Evolutionary conservation across 2,329 filamentous ascomycete species (phyloP).

Genomic region (Neonectria ditissima): DNA sequence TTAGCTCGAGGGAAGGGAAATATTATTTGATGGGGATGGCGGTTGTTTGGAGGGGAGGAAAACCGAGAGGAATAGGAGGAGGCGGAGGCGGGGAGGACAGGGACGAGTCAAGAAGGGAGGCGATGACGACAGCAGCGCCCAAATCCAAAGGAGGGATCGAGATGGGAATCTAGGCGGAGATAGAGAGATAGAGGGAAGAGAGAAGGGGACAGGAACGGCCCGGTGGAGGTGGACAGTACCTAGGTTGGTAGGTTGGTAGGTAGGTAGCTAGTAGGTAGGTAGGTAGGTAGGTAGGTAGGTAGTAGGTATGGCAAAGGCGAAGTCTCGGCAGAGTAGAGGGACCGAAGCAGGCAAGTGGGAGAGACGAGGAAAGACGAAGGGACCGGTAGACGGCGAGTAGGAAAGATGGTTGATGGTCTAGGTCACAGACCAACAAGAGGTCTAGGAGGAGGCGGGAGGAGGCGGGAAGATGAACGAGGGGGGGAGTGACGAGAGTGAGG

Average conservation of each 20-base stretch:
- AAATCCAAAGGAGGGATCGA: conserved; percentile 32
- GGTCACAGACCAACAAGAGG: conserved; percentile 11
- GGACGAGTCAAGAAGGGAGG: conserved; percentile 28
- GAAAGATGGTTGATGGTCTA: neutral
- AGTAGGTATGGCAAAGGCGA: neutral
- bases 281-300: neutral
- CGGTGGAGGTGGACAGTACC: conserved; percentile 36
- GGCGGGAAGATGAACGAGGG: conserved; percentile 40
- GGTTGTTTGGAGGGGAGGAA: conserved; percentile 19
- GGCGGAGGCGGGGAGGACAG: conserved; percentile 22
- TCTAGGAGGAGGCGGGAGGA: too few relatives aligned
- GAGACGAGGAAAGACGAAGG: conserved; percentile 17
- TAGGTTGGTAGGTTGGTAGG: neutral
- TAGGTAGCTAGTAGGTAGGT: neutral
- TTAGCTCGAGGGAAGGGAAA: conserved; percentile 36
- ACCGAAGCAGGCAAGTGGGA: conserved; percentile 17
- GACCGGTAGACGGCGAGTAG: neutral
- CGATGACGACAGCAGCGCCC: conserved; percentile 42
- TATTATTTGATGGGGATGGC: conserved; percentile 26
- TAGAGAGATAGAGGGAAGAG: conserved; percentile 10
- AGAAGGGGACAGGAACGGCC: conserved; percentile 36
- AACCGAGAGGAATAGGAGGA: conserved; percentile 3
- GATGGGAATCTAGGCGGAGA: conserved; percentile 38
- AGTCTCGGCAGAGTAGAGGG: neutral
- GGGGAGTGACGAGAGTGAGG: conserved; percentile 23